Conservation (phyloP, 208 protist genomes). For the Leishmania martiniquensis region DNA sequence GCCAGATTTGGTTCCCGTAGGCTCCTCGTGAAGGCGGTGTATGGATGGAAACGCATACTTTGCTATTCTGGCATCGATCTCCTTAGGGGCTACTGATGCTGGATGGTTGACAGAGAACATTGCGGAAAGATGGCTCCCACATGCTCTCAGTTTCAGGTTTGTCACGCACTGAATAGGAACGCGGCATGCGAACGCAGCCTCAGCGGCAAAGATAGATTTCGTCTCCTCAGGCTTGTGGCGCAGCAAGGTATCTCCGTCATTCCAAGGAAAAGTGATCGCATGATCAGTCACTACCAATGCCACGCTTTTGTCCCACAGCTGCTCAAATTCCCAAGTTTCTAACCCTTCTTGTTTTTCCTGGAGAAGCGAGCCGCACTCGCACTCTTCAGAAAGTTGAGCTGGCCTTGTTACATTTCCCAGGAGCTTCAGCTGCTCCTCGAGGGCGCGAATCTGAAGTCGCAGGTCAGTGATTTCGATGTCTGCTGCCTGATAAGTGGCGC, state of each 20-base stretch:
- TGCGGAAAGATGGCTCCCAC: slow-evolving; percentile 27
- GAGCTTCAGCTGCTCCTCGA: slow-evolving; percentile 11
- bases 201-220: slow-evolving; percentile 26
- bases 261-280: slow-evolving; percentile 37
- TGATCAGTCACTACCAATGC: slow-evolving; percentile 43
- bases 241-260: slow-evolving; percentile 29
- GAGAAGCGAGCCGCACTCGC: not conserved
- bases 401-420: not conserved
- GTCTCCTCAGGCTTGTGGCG: slow-evolving; percentile 55
- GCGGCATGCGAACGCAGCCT: slow-evolving; percentile 39
- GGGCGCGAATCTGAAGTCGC: not conserved
- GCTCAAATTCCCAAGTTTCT: slow-evolving; percentile 18
- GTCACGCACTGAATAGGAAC: slow-evolving; percentile 41
- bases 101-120: slow-evolving; percentile 48
- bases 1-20: slow-evolving; percentile 33
- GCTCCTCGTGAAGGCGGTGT: slow-evolving; percentile 31
- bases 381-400: not conserved
- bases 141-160: slow-evolving; percentile 17
- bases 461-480: slow-evolving; percentile 1
- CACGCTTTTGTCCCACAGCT: slow-evolving; percentile 14
- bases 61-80: slow-evolving; percentile 36
- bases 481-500: not conserved
- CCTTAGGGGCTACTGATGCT: slow-evolving; percentile 10
- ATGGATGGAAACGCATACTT: slow-evolving; percentile 41
- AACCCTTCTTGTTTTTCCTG: slow-evolving; percentile 22